Evolutionary conservation across 1,284 basidiomycete genomes (phyloP).

Genomic region (Apiotrichum mycotoxinovorans): DNA sequence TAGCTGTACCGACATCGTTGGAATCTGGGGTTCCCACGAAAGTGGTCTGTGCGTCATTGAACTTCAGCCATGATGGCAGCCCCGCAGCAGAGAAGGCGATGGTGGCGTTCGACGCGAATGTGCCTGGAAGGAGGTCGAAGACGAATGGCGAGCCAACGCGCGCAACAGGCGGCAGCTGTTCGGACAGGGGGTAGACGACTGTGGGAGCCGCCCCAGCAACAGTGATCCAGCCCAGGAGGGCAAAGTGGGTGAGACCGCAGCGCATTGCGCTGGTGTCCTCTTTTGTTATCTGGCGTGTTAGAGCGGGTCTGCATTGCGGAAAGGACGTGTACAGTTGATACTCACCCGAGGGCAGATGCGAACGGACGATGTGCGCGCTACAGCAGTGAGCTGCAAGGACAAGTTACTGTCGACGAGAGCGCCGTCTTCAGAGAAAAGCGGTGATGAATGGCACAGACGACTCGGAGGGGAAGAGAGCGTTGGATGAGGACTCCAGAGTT

Average conservation of each 20-base stretch:
- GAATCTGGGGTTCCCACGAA: slow-evolving; percentile 41
- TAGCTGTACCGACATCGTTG: slow-evolving; percentile 35
- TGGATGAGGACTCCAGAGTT: too few species aligned
- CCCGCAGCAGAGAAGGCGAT: slow-evolving; percentile 47
- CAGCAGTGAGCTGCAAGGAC: too few species aligned
- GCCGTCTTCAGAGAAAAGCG: too few species aligned
- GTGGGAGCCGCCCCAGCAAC: slow-evolving; percentile 37
- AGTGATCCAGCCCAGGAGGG: slow-evolving; percentile 4
- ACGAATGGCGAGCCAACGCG: slow-evolving; percentile 43
- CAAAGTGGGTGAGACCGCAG: slow-evolving; percentile 8
- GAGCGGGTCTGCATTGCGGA: too few species aligned
- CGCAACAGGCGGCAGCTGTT: slow-evolving; percentile 51
- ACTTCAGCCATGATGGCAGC: slow-evolving; percentile 54
- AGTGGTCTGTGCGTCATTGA: slow-evolving; percentile 29
- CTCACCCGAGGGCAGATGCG: too few species aligned
- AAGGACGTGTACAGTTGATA: not conserved
- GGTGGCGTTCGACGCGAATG: slow-evolving; percentile 42
- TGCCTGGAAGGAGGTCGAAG: slow-evolving; percentile 46
- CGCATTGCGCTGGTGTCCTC: slow-evolving; percentile 18
- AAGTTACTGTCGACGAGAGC: too few species aligned
- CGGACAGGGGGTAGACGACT: slow-evolving; percentile 43
- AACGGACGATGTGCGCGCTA: too few species aligned
- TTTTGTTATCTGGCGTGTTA: not conserved
- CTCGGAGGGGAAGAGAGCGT: not conserved
- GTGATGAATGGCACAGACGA: not conserved